A percentile compares a stretch with the other conserved stretches of the same genome.
Conservation (phyloP, 768 basidiomycete species). For the Xerocomellus dryophilus region DNA sequence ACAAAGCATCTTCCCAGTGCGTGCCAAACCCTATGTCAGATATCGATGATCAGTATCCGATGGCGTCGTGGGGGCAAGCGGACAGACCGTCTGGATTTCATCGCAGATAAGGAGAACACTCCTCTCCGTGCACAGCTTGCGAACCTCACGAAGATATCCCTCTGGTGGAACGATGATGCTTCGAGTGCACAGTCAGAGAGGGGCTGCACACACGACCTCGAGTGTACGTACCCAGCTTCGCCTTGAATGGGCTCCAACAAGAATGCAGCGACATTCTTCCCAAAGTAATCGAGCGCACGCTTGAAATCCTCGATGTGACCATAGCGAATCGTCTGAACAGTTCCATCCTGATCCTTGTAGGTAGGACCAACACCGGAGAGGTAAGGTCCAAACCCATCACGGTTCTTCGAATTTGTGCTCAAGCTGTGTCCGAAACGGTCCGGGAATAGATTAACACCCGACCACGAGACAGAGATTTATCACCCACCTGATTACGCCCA, state of each 20-base stretch:
- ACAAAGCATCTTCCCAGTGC: conserved; percentile 93
- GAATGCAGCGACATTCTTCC: conserved; percentile 85
- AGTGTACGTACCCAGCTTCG: conserved; percentile 81
- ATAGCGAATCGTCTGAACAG: conserved; percentile 66
- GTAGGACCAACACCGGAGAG: conserved; percentile 80
- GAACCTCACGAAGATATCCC: conserved; percentile 78
- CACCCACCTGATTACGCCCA: conserved; percentile 77
- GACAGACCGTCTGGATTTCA: conserved; percentile 88
- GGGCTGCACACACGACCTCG: not conserved
- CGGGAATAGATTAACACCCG: conserved; percentile 9
- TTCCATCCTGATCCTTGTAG: conserved; percentile 52
- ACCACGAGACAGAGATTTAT: not conserved
- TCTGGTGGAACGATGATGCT: conserved; percentile 90
- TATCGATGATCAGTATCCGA: conserved; percentile 1
- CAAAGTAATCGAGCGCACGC: conserved; percentile 74
- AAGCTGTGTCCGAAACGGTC: conserved; percentile 48
- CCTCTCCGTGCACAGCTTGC: conserved; percentile 84
- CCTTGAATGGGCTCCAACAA: conserved; percentile 98
- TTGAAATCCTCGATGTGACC: conserved; percentile 81
- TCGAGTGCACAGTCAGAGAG: not conserved
- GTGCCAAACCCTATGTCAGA: conserved; percentile 66
- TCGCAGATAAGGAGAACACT: conserved; percentile 97
- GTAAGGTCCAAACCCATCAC: conserved; percentile 88
- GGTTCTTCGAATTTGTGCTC: conserved; percentile 92
- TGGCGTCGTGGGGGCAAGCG: not conserved